Evolutionary conservation across 495 filamentous ascomycete genomes (phyloP), one percentile per base, ranked within the genome.

Genomic region (Xylaria longipes): DNA sequence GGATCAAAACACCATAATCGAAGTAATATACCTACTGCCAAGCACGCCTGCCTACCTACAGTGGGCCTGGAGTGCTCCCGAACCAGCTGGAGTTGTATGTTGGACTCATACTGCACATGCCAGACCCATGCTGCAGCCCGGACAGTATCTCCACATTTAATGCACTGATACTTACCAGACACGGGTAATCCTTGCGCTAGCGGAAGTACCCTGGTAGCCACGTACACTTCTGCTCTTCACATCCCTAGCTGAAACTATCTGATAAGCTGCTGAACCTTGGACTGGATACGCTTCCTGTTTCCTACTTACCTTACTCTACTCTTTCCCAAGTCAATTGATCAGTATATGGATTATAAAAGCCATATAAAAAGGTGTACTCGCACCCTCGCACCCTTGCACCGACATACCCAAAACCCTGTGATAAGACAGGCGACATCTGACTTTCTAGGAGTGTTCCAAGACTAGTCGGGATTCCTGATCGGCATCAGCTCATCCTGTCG

Each of bases 241-340:
- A 5, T 64, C 33, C 45, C 31, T 31, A 67, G 65, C 65, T 67
- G 65, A 67, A 66, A 66, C 63, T 27, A 45, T 50, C 29, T 39
- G 29, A 66, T 29, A 65, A 27, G 27, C 39, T 14, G n/a, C 11
- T 37, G 17, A 41, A 35, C 8, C 12, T 48, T n/a, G n/a, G 1
- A 41, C 27, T 12, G 17, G 9, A 14, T 37, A 39, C 14, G 6
- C 8, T 50, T 52, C 63, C 15, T n/a, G n/a, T n/a, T n/a, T n/a
- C n/a, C n/a, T n/a, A n/a, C n/a, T n/a, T 25, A 37, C 20, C 20
- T 3, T 39, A n/a, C 31, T 66, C 37, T 8, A 46, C 27, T 31
- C 22, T 62, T 62, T 43, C 37, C 22, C 37, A 29, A 9, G 14
- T 63, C n/a, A 43, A 63, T 43, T 39, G 37, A 43, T n/a, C n/a